Evolutionary conservation across 257 asterid species (phyloP).

Genomic region (Agastache rugosa): DNA sequence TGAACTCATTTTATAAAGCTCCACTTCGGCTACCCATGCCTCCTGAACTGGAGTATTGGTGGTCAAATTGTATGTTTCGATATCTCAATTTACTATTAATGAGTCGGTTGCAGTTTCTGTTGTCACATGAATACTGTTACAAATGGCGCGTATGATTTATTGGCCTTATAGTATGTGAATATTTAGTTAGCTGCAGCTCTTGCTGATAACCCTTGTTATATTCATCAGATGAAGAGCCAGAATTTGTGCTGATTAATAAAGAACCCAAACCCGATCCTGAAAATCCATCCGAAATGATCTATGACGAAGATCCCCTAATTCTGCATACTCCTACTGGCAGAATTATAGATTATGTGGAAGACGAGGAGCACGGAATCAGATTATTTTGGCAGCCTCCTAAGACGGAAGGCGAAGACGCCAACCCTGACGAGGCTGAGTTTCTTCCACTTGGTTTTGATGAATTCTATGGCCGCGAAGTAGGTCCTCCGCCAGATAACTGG

Average conservation of each 20-base stretch:
- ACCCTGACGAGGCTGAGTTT: slow-evolving; percentile 66
- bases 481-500: slow-evolving; percentile 39
- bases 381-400: slow-evolving; percentile 82
- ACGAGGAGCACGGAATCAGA: slow-evolving; percentile 86
- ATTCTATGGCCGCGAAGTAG: slow-evolving; percentile 66
- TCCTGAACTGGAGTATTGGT: slow-evolving; percentile 94
- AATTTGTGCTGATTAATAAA: slow-evolving; percentile 73
- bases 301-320: slow-evolving; percentile 83
- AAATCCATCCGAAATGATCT: slow-evolving; percentile 72
- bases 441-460: slow-evolving; percentile 91
- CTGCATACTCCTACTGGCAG: slow-evolving; percentile 93
- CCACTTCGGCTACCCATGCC: slow-evolving; percentile 99
- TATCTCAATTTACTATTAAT: slow-evolving; percentile 10
- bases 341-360: slow-evolving; percentile 81
- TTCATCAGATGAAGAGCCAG: slow-evolving; percentile 72
- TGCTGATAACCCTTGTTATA: slow-evolving; percentile 23
- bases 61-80: slow-evolving; percentile 46
- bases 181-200: slow-evolving; percentile 4
- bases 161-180: slow-evolving; percentile 5
- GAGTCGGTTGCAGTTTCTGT: not conserved
- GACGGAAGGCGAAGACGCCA: slow-evolving; percentile 62
- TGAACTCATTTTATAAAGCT: slow-evolving; percentile 90
- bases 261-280: slow-evolving; percentile 96
- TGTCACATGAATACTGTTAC: not conserved
- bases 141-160: not conserved